Percentiles rank a stretch among this genome's conserved stretches.
Conservation (phyloP, 2,329 filamentous ascomycete genomes). For the Fusarium liriodendri region DNA sequence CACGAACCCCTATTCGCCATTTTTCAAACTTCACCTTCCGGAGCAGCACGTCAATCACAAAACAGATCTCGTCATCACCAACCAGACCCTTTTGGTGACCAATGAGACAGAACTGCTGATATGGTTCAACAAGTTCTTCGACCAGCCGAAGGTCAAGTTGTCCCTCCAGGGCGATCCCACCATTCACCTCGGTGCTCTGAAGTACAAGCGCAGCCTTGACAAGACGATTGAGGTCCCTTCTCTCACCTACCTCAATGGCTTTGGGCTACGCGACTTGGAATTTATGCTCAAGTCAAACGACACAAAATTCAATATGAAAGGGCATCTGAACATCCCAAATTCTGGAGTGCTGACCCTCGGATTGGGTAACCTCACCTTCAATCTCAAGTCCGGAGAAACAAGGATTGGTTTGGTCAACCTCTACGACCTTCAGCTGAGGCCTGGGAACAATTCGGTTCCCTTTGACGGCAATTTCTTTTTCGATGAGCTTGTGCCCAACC, state of each 20-base stretch:
- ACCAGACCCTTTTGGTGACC: constrained; percentile 50
- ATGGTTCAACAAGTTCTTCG: constrained; percentile 55
- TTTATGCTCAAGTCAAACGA: constrained; percentile 52
- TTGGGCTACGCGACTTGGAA: constrained; percentile 52
- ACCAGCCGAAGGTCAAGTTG: constrained; percentile 49
- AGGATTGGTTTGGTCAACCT: constrained; percentile 53
- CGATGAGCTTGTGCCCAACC: constrained; percentile 54
- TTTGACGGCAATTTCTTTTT: constrained; percentile 57
- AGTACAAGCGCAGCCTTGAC: constrained; percentile 51
- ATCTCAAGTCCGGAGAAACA: constrained; percentile 54
- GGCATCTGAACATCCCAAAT: constrained; percentile 58
- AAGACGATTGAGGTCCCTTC: constrained; percentile 55
- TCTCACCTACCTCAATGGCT: constrained; percentile 54
- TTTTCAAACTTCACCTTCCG: constrained; percentile 44
- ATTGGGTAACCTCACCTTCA: constrained; percentile 59
- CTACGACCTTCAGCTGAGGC: constrained; percentile 53
- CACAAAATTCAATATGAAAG: constrained; percentile 56
- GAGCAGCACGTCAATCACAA: constrained; percentile 49
- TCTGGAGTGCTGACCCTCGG: constrained; percentile 55
- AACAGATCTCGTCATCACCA: constrained; percentile 49
- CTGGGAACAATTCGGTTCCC: constrained; percentile 55
- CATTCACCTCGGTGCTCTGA: constrained; percentile 54
- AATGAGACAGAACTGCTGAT: constrained; percentile 53
- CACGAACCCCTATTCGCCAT: constrained; percentile 34
- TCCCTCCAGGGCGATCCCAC: constrained; percentile 51